Conservation (phyloP, 768 basidiomycete genomes). For the Lactifluus rugatus region DNA sequence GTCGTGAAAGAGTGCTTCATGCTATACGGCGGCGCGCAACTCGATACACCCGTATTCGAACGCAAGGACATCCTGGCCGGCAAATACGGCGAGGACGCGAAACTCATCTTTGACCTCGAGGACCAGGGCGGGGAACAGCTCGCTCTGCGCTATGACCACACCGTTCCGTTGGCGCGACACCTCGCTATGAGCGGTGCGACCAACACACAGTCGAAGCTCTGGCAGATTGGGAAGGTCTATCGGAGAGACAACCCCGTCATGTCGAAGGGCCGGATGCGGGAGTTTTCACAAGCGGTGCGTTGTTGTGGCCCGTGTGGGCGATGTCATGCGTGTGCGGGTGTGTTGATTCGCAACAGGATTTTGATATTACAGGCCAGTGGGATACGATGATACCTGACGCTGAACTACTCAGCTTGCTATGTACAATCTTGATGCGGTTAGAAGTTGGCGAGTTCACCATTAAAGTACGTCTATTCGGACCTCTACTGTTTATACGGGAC, state of each 20-base stretch:
- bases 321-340: no score
- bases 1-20: constrained; percentile 84
- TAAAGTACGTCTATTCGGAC: constrained; percentile 45
- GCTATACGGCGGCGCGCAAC: constrained; percentile 78
- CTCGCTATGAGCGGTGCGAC: constrained; percentile 92
- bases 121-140: constrained; percentile 98
- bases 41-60: constrained; percentile 98
- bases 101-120: constrained; percentile 94
- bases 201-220: constrained; percentile 68
- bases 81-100: constrained; percentile 96
- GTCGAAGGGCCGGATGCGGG: constrained; percentile 96
- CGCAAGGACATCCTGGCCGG: constrained; percentile 92
- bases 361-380: constrained; percentile 88
- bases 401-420: constrained; percentile 74
- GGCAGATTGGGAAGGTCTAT: constrained; percentile 99
- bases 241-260: constrained; percentile 93
- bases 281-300: constrained; percentile 92
- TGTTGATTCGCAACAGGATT: constrained; percentile 48
- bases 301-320: no score
- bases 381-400: constrained; percentile 98
- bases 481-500: not conserved
- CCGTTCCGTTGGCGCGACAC: constrained; percentile 91
- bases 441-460: constrained; percentile 92
- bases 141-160: constrained; percentile 90
- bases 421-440: constrained; percentile 69